phyloP scores from a whole-genome alignment of 164 flowering plant genomes.

The Magnolia changhungtana region DNA sequence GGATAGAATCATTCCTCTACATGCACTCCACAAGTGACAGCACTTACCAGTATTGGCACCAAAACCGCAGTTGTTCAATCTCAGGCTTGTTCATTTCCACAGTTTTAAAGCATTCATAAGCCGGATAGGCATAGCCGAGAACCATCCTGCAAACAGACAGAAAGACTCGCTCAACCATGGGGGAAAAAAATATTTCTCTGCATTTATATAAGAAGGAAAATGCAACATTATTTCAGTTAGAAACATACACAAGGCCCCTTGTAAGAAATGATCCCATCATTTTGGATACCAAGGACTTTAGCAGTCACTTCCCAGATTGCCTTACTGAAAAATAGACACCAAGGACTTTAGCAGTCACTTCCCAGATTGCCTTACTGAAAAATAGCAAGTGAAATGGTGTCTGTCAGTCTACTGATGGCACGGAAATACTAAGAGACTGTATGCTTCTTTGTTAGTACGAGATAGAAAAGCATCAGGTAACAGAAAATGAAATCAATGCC shows the following conservation, averaged over 20 bases:
- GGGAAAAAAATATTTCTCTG: not conserved
- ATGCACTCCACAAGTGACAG: not conserved
- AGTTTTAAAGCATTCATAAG: constrained; percentile 87
- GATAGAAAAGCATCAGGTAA: too few species aligned
- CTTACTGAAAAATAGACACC: not conserved
- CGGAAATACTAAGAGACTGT: too few species aligned
- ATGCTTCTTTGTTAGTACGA: too few species aligned
- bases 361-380: too few species aligned
- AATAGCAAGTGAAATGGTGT: too few species aligned
- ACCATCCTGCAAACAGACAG: constrained; percentile 56
- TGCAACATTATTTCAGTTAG: not conserved
- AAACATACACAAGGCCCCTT: constrained; percentile 82
- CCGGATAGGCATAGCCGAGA: constrained; percentile 97
- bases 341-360: not conserved
- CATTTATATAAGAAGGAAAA: not conserved
- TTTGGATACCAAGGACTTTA: constrained; percentile 15
- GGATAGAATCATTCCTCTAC: not conserved
- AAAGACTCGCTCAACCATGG: not conserved
- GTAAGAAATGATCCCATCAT: constrained; percentile 90
- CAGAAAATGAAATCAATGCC: too few species aligned
- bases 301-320: too few species aligned
- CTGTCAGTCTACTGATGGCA: too few species aligned
- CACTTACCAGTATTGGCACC: constrained; percentile 97
- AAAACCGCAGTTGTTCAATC: constrained; percentile 87
- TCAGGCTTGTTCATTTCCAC: constrained; percentile 92